These are phyloP conservation scores for Cronartium quercuum DNA, from an alignment of 1,284 basidiomycete species.

Conservation along the genomic window DNA sequence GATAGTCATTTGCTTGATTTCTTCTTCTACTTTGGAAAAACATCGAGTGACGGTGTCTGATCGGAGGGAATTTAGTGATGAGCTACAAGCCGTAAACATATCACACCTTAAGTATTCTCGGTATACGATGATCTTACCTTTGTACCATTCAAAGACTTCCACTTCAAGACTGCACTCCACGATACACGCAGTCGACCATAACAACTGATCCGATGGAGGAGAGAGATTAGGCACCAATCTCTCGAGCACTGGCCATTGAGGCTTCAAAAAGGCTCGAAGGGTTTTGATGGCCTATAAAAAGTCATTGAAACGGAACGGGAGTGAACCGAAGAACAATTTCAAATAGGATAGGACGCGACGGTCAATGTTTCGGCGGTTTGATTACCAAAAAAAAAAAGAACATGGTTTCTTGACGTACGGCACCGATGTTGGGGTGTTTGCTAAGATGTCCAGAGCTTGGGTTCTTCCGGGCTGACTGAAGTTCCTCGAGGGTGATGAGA, in stretches of 20 bases:
- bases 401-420: neutral
- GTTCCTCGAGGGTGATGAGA: constrained; percentile 18
- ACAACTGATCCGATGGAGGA: neutral
- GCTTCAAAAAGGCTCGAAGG: constrained; percentile 17
- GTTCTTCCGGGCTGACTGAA: constrained; percentile 3
- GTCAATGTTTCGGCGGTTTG: neutral
- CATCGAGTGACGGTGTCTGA: constrained; percentile 4
- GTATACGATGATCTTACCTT: neutral
- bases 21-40: constrained; percentile 15
- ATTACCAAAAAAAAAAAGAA: neutral
- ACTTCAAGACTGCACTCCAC: constrained; percentile 4
- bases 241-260: constrained; percentile 19
- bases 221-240: neutral
- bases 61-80: neutral
- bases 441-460: neutral
- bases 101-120: neutral
- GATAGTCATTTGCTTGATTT: constrained; percentile 4
- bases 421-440: neutral
- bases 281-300: constrained; percentile 15
- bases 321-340: neutral
- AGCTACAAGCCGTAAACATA: neutral
- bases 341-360: neutral
- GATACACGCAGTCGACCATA: neutral
- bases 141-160: constrained; percentile 32
- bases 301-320: neutral